A percentile compares a stretch with the other conserved stretches of the same genome.
These are phyloP conservation scores for Neurospora sp. DNA, from an alignment of 495 filamentous ascomycete genomes.

Conservation along the genomic window DNA sequence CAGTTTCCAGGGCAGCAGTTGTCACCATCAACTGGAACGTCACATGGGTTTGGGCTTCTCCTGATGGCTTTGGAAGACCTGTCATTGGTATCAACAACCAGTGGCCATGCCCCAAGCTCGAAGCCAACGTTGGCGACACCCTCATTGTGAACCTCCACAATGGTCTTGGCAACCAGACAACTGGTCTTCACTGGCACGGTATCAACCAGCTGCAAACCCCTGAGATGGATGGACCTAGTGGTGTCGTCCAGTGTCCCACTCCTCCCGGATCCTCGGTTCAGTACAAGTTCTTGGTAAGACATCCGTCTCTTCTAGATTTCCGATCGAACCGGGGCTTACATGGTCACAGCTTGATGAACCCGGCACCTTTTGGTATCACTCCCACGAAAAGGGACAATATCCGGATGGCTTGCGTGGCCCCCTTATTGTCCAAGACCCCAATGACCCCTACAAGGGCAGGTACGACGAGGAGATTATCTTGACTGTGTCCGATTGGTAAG, in stretches of 20 bases:
- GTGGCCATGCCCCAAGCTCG: slow-evolving; percentile 63
- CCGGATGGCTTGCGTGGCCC: slow-evolving; percentile 69
- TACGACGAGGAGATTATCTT: slow-evolving; percentile 58
- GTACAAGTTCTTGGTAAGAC: slow-evolving; percentile 57
- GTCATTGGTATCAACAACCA: slow-evolving; percentile 68
- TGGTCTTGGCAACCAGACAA: slow-evolving; percentile 61
- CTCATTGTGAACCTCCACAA: slow-evolving; percentile 64
- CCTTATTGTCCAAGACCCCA: slow-evolving; percentile 59
- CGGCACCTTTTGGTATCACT: slow-evolving; percentile 78
- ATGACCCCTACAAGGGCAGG: slow-evolving; percentile 48
- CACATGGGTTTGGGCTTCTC: slow-evolving; percentile 59
- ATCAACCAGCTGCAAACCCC: slow-evolving; percentile 61
- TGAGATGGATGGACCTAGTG: slow-evolving; percentile 65
- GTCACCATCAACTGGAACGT: slow-evolving; percentile 50
- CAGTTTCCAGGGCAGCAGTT: slow-evolving; percentile 18
- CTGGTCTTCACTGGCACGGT: slow-evolving; percentile 73
- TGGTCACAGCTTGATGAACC: slow-evolving; percentile 43
- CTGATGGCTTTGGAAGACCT: slow-evolving; percentile 57
- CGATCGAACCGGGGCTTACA: slow-evolving; percentile 2
- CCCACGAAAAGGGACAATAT: slow-evolving; percentile 62
- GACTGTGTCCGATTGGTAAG: slow-evolving; percentile 51
- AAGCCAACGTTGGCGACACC: slow-evolving; percentile 61
- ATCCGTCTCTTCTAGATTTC: slow-evolving; percentile 9
- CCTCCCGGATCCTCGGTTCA: slow-evolving; percentile 50
- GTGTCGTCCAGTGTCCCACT: slow-evolving; percentile 61